These are phyloP conservation scores for Trametes maxima DNA, from an alignment of 768 basidiomycete species.

Conservation along the genomic window DNA sequence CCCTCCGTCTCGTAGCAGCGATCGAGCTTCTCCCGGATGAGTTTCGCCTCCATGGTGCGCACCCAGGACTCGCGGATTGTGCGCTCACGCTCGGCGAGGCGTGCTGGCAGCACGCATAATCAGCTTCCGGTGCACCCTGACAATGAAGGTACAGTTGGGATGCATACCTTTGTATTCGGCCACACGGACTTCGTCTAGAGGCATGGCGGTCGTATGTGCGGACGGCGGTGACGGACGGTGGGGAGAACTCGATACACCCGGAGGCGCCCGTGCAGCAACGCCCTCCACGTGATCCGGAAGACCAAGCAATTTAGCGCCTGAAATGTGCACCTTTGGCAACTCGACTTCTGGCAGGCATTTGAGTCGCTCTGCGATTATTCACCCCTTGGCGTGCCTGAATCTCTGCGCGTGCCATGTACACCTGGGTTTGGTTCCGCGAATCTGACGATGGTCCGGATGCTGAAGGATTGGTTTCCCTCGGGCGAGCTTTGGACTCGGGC, in stretches of 20 bases:
- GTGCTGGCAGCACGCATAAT: constrained; percentile 43
- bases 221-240: constrained; percentile 13
- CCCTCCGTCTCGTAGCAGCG: constrained; percentile 92
- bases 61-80: constrained; percentile 92
- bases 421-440: not conserved
- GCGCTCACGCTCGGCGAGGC: constrained; percentile 68
- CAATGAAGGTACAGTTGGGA: not conserved
- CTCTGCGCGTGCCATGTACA: too few relatives aligned
- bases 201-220: constrained; percentile 36
- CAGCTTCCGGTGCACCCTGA: not conserved
- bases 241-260: constrained; percentile 4
- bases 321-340: not conserved
- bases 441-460: not conserved
- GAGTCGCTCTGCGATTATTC: too few relatives aligned
- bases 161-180: constrained; percentile 55
- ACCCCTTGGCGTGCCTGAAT: too few relatives aligned
- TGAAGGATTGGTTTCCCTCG: not conserved
- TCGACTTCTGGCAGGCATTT: too few relatives aligned
- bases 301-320: not conserved
- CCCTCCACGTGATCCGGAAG: constrained; percentile 1
- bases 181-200: constrained; percentile 43
- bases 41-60: constrained; percentile 87
- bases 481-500: not conserved
- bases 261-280: constrained; percentile 14
- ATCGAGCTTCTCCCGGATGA: constrained; percentile 85